Evolutionary conservation across 345 rosid genomes (phyloP), one percentile per base, ranked within the genome.

Genomic region (Aquilaria yunnanensis): DNA sequence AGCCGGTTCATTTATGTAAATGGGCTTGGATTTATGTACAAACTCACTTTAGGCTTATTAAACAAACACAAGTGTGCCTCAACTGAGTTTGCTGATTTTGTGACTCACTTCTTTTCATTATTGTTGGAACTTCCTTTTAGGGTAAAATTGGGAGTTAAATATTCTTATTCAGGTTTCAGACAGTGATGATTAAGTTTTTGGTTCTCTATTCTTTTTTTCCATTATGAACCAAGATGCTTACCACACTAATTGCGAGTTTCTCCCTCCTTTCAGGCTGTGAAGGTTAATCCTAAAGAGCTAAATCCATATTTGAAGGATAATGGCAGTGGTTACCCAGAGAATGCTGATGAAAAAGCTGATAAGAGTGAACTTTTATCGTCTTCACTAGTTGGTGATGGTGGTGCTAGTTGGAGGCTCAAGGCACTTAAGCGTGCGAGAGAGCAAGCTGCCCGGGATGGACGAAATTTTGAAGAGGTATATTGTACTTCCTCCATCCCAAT

Each of bases 361-460:
- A 50, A 62, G 37, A 77, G 76, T 59, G 70, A 59, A 60, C 86
- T 83, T 68, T 66, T 81, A 51, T 61, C 86, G 30, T 68, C 86
- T 63, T 77, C 90, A 13, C 48, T 86, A 72, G 86, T 92, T 60
- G 96, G 95, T 14, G 99, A 94, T 77, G 99, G 99, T 30, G 99
- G 97, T 56, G 91, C 92, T 5, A 94, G 99, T 67, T 94, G 99
- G 97, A 83, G 96, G 75, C 73, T 90, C 63, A 94, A 90, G 78
- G 86, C 96, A 47, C 75, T 90, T 61, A 93, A 83, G 78, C 90
- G 97, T 63, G 87, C 97, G 6, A 74, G 81, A 62, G 98, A 93
- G 81, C 95, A 93, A 65, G 97, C 98, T 32, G 87, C 81, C 13
- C 84, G 98, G 66, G 96, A 93, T 32, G 98, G 97, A 45, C 73